Conservation (phyloP, 805 yeast genomes). For the Ogataea naganishii region DNA sequence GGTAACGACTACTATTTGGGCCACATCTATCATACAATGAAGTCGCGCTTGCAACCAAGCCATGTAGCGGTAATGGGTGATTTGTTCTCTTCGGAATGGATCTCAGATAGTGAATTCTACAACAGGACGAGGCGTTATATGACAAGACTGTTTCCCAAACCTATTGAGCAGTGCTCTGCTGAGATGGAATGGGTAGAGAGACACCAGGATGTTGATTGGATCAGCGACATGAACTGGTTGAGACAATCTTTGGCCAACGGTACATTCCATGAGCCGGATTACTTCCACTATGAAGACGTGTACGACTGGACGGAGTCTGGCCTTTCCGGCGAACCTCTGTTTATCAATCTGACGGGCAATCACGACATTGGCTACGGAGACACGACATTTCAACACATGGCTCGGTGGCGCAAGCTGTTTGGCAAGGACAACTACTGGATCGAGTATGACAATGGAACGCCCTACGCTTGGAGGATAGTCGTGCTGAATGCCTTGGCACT, state of each 20-base stretch:
- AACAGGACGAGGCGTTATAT: conserved; percentile 70
- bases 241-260: conserved; percentile 23
- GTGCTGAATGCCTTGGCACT: conserved; percentile 74
- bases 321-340: conserved; percentile 46
- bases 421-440: conserved; percentile 84
- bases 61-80: conserved; percentile 92
- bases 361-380: conserved; percentile 98
- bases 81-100: conserved; percentile 91
- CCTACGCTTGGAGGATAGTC: conserved; percentile 81
- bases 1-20: conserved; percentile 90
- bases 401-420: conserved; percentile 62
- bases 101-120: conserved; percentile 75
- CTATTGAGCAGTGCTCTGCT: conserved; percentile 37
- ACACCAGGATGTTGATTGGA: conserved; percentile 53
- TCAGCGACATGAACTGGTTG: conserved; percentile 28
- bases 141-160: conserved; percentile 59
- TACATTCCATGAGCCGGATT: conserved; percentile 14
- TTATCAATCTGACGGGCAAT: conserved; percentile 85
- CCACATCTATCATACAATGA: conserved; percentile 68
- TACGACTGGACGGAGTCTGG: conserved; percentile 54
- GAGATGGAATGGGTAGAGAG: conserved; percentile 37
- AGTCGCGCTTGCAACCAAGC: conserved; percentile 55
- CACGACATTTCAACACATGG: conserved; percentile 84
- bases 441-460: conserved; percentile 53
- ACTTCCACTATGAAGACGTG: conserved; percentile 48